Base-by-base conservation (phyloP, 208 protist species). In the Crithidia expoeki region DNA sequence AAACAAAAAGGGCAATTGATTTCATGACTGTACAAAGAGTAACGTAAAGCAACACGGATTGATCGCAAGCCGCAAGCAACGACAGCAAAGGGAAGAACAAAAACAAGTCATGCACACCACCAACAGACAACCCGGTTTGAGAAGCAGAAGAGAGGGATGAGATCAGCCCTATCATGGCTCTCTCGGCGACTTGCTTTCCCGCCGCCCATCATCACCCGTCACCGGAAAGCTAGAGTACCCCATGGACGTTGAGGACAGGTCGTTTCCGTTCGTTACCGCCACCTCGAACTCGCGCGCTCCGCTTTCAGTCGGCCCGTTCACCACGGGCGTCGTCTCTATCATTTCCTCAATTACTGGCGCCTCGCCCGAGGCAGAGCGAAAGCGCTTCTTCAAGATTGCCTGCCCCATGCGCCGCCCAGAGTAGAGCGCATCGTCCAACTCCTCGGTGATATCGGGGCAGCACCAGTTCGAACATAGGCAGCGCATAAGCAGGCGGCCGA, bases 391-490 rank as follows among this genome's bases (percentile, higher is more conserved):
- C 57, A 65, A 38, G 17, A 77, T 72, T 0, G 56, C 58, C 32
- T 67, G 63, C 6, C 58, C 72, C 32, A 72, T 72, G 9, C 65
- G 65, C 14, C 64, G 34, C 2, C 72, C 64, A 0, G 72, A 52
- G 58, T 72, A 70, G 33, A 67, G 30, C n/a, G 38, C 42, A 58
- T 77, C 64, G 25, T 77, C 64, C 2, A 7, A 28, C 5, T 77
- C 72, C 0, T 66, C 64, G 10, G 57, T 58, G 16, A 74, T 28
- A 17, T 74, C 56, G 1, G 61, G 19, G 9, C 57, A 60, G 21
- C 66, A 78, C 62, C 64, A 74, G 12, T 40, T 57, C 1, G 71
- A 71, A 56, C 75, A 85, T 32, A 82, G 30, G 33, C 66, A 79
- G 27, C 59, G 56, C 25, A 65, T 21, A 3, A 77, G 33, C 17